phyloP scores from a whole-genome alignment of 208 protist species.

The Balamuthia mandrillaris region DNA sequence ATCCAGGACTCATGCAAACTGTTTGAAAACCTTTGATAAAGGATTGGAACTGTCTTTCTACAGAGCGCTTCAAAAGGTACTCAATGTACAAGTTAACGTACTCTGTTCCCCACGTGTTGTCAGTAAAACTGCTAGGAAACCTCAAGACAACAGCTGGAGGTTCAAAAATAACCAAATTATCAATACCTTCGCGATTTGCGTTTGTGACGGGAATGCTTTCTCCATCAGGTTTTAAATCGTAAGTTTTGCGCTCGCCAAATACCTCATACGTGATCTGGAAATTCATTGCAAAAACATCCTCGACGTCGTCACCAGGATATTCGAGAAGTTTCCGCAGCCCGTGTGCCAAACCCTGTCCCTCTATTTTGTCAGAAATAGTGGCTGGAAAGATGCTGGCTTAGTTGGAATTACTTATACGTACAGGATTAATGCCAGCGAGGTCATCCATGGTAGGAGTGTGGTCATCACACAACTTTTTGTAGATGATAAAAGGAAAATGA shows the following conservation, averaged over 20 bases:
- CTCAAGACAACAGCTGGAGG: too few species aligned
- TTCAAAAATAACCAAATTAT: too few species aligned
- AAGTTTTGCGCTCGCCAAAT: slow-evolving; percentile 51
- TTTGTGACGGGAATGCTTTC: slow-evolving; percentile 70
- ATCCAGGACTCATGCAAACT: slow-evolving; percentile 43
- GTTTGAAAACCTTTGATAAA: slow-evolving; percentile 69
- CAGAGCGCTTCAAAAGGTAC: slow-evolving; percentile 65
- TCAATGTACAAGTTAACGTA: slow-evolving; percentile 74
- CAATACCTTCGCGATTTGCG: slow-evolving; percentile 67
- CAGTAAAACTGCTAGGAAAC: not conserved
- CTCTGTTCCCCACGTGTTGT: slow-evolving; percentile 35
- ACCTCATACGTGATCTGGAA: slow-evolving; percentile 62
- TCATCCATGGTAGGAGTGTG: slow-evolving; percentile 59
- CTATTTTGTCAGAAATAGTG: too few species aligned
- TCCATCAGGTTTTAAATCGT: slow-evolving; percentile 69
- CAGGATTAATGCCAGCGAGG: slow-evolving; percentile 64
- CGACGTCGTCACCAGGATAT: slow-evolving; percentile 63
- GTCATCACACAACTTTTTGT: slow-evolving; percentile 80
- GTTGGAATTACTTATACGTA: too few species aligned
- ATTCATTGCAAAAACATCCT: slow-evolving; percentile 61
- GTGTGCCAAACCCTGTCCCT: slow-evolving; percentile 37
- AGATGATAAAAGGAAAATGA: slow-evolving; percentile 83
- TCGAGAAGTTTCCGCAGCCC: slow-evolving; percentile 56
- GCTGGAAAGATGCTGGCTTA: too few species aligned
- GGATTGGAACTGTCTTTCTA: slow-evolving; percentile 67